Evolutionary conservation across 345 rosid genomes (phyloP), one percentile per base, ranked within the genome.

Genomic region (Heritiera fomes): DNA sequence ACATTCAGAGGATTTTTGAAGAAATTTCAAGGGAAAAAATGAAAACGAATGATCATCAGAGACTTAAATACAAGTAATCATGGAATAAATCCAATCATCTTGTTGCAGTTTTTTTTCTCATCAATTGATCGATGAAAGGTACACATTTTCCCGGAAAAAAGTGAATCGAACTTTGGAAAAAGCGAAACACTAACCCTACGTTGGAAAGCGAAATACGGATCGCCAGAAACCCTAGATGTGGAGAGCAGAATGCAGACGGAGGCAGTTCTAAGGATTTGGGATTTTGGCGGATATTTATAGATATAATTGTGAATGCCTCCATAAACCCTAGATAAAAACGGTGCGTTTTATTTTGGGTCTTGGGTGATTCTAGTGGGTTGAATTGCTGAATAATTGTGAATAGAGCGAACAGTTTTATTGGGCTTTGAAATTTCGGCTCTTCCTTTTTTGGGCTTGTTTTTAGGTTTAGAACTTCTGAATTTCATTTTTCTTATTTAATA

Each of bases 81-180:
- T 17, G 71, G 78, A 76, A 17, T 5, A 52, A 76, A 76, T 32
- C 71, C 78, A 49, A 68, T 76, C 78, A 63, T 63, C 3, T 63
- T 62, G 78, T 63, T 76, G 78, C 60, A 71, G 75, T 64, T 63
- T 52, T 76, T 65, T 28, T 46, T 63, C 71, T 76, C 71, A 76
- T 76, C 78, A 75, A 75, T 9, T 75, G 78, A 67, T 43, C 17
- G 8, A n/a, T n/a, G 7, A 41, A 43, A 40, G 18, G 0, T 1
- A 1, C 3, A 9, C 18, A 8, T 6, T 6, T 6, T 43, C 6
- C 45, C 0, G 3, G 0, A 55, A 55, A 55, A 55, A 63, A 34
- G 0, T 34, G 28, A 17, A 13, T 9, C 15, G 32, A 6, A 11
- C 5, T 32, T 7, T 8, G 5, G 7, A 63, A 63, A 6, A 6